A percentile compares a stretch with the other conserved stretches of the same genome.
These are phyloP conservation scores for Selaginella moellendorffii DNA, from an alignment of 75 land plant genomes.

Conservation along the genomic window DNA sequence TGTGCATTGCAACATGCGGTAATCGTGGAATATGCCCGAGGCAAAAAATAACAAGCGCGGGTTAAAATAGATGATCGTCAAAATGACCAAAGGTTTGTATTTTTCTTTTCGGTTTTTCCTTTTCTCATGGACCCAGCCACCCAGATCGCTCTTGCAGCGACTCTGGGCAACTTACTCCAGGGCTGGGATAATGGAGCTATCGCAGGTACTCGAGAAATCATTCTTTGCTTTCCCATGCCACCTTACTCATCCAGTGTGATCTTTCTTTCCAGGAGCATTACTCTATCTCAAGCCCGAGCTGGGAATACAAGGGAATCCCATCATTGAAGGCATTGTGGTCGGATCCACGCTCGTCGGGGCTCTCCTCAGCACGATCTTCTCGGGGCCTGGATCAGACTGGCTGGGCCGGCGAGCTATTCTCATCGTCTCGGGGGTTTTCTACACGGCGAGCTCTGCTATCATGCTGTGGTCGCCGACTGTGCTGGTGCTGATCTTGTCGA, in stretches of 20 bases:
- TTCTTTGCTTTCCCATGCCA: not conserved
- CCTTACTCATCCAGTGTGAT: not conserved
- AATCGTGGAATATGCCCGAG: too few species aligned
- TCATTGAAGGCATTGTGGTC: conserved; percentile 25
- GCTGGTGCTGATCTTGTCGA: not conserved
- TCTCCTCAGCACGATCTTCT: conserved; percentile 17
- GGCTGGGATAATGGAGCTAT: conserved; percentile 86
- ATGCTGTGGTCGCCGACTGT: conserved; percentile 16
- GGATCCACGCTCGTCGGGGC: conserved; percentile 32
- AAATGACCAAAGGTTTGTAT: too few species aligned
- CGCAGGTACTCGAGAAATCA: conserved; percentile 31
- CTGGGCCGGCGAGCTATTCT: conserved; percentile 27
- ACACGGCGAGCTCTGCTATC: conserved; percentile 10
- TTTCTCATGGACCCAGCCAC: not conserved
- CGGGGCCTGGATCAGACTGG: conserved; percentile 34
- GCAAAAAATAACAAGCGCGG: too few species aligned
- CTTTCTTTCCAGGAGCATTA: conserved; percentile 23
- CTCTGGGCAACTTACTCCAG: conserved; percentile 62
- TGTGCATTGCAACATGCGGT: too few species aligned
- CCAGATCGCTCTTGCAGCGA: conserved; percentile 48
- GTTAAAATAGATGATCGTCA: too few species aligned
- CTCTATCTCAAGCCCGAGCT: conserved; percentile 32
- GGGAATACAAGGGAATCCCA: conserved; percentile 21
- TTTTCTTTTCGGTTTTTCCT: too few species aligned
- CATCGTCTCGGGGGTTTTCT: conserved; percentile 20